Evolutionary conservation across 1,284 basidiomycete genomes (phyloP).

Genomic region (Ceratobasidium sp.): DNA sequence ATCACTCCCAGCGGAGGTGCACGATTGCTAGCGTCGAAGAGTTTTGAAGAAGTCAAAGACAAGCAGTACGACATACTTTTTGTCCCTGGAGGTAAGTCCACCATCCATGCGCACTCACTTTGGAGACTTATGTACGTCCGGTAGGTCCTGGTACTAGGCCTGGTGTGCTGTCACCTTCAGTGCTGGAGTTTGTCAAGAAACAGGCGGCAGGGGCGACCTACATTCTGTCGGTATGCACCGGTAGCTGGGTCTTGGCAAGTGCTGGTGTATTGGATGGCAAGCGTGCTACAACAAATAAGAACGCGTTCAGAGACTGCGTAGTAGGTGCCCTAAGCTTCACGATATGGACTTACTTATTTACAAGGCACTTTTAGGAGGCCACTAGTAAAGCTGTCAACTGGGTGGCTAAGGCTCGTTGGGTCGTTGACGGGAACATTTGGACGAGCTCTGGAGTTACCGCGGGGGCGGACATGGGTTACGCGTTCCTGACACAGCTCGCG

Average conservation of each 20-base stretch:
- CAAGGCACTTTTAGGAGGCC: background rate
- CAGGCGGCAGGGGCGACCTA: conserved; percentile 32
- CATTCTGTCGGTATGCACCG: conserved; percentile 48
- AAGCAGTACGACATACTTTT: conserved; percentile 46
- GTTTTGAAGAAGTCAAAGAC: conserved; percentile 37
- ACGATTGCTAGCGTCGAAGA: conserved; percentile 29
- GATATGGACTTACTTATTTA: too few relatives aligned
- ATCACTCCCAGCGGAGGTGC: conserved; percentile 43
- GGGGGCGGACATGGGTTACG: conserved; percentile 58
- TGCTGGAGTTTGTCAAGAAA: conserved; percentile 35
- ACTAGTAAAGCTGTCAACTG: conserved; percentile 49
- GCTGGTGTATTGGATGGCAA: conserved; percentile 47
- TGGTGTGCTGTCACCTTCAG: conserved; percentile 11
- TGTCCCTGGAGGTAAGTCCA: conserved; percentile 41
- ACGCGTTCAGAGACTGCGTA: conserved; percentile 25
- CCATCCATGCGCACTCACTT: background rate
- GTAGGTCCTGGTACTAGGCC: conserved; percentile 39
- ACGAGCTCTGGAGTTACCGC: conserved; percentile 60
- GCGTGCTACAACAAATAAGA: conserved; percentile 47
- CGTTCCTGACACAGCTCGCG: conserved; percentile 53
- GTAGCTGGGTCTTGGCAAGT: conserved; percentile 44
- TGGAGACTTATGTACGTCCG: too few relatives aligned
- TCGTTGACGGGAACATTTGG: conserved; percentile 61
- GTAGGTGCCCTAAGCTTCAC: background rate
- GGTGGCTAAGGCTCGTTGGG: conserved; percentile 60